Conservation (phyloP, 2,329 filamentous ascomycete genomes). For the Colletotrichum sp. region DNA sequence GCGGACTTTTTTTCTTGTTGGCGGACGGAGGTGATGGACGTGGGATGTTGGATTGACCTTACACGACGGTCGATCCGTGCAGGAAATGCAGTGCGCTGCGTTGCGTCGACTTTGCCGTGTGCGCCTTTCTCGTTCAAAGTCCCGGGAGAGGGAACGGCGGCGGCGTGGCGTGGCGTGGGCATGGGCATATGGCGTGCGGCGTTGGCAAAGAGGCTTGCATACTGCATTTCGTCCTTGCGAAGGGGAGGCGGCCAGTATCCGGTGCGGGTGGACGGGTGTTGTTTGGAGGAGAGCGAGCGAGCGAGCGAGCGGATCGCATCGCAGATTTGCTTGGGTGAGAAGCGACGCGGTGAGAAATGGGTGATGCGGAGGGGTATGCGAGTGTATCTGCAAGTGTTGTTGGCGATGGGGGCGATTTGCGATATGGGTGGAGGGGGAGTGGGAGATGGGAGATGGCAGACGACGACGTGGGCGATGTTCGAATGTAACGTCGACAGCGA, state of each 20-base stretch:
- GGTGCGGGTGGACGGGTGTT: background rate
- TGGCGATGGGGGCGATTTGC: background rate
- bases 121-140: background rate
- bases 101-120: background rate
- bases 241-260: background rate
- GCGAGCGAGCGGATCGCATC: background rate
- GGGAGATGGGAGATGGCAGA: background rate
- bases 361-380: conserved; percentile 3
- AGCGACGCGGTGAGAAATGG: background rate
- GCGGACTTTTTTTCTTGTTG: background rate
- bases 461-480: background rate
- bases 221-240: background rate
- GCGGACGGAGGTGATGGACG: background rate
- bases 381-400: conserved; percentile 2
- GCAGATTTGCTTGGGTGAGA: background rate
- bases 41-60: background rate
- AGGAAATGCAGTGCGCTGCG: background rate
- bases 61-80: conserved; percentile 19
- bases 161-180: background rate
- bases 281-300: background rate
- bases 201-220: background rate
- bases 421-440: background rate
- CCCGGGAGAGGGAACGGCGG: background rate
- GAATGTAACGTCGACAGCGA: conserved; percentile 1
- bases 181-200: background rate